phyloP scores from a whole-genome alignment of 495 filamentous ascomycete species.

The Diplogelasinospora grovesii region DNA sequence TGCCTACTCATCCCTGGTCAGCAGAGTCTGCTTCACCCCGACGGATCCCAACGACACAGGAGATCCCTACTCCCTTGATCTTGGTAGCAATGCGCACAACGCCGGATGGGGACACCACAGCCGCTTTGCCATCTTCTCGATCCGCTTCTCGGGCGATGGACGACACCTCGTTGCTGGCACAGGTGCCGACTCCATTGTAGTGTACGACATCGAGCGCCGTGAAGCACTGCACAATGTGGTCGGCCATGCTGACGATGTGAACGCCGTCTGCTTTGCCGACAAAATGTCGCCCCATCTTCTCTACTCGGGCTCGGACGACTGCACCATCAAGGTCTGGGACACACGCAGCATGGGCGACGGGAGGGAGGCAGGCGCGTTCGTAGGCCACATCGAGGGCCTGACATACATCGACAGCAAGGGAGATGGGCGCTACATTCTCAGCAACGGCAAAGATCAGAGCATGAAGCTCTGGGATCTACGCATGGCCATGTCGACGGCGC shows the following conservation, averaged over 20 bases:
- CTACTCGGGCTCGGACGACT: conserved; percentile 94
- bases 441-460: conserved; percentile 91
- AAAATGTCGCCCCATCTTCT: conserved; percentile 84
- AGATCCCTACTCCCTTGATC: conserved; percentile 70
- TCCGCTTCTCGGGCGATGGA: conserved; percentile 90
- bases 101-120: conserved; percentile 30
- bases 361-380: conserved; percentile 83
- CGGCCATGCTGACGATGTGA: conserved; percentile 84
- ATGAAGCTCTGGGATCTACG: conserved; percentile 98
- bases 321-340: conserved; percentile 94
- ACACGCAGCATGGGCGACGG: conserved; percentile 80
- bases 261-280: conserved; percentile 95
- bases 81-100: conserved; percentile 41
- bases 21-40: conserved; percentile 72
- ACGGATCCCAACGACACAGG: conserved; percentile 77
- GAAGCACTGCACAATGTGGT: conserved; percentile 64
- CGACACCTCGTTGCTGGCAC: conserved; percentile 88
- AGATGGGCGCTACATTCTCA: conserved; percentile 88
- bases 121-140: conserved; percentile 68
- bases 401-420: conserved; percentile 97
- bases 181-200: conserved; percentile 66
- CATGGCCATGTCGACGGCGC: conserved; percentile 65
- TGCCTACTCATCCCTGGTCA: conserved; percentile 80
- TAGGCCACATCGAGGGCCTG: conserved; percentile 89
- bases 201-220: conserved; percentile 87